Evolutionary conservation across 2,329 filamentous ascomycete genomes (phyloP).

Genomic region (Alternaria hordeiaustralica): DNA sequence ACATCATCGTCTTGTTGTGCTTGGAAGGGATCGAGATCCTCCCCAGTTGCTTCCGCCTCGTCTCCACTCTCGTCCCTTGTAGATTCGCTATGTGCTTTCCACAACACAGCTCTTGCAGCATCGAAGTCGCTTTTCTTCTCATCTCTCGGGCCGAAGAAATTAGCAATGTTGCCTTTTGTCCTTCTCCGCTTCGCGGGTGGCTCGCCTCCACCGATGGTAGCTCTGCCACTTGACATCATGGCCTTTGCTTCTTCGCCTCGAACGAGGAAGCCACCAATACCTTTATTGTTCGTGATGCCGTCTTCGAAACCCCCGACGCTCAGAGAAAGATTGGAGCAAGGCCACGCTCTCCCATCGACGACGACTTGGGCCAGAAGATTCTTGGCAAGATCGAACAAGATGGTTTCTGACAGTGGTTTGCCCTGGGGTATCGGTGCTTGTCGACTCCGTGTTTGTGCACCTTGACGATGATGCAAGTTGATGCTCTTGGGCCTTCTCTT

Average conservation of each 20-base stretch:
- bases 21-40: slow-evolving; percentile 22
- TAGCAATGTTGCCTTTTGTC: slow-evolving; percentile 46
- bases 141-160: slow-evolving; percentile 44
- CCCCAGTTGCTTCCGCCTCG: slow-evolving; percentile 12
- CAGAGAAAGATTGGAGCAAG: slow-evolving; percentile 87
- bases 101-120: slow-evolving; percentile 37
- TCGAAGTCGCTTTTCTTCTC: slow-evolving; percentile 44
- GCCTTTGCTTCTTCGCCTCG: slow-evolving; percentile 65
- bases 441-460: slow-evolving; percentile 74
- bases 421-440: slow-evolving; percentile 79
- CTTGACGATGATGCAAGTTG: slow-evolving; percentile 81
- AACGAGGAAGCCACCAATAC: slow-evolving; percentile 85
- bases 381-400: slow-evolving; percentile 77
- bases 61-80: slow-evolving; percentile 34
- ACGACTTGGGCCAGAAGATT: slow-evolving; percentile 78
- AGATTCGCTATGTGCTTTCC: slow-evolving; percentile 36
- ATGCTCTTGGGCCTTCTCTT: slow-evolving; percentile 85
- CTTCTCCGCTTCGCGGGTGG: slow-evolving; percentile 40
- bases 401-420: slow-evolving; percentile 72
- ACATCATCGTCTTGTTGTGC: slow-evolving; percentile 18
- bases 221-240: slow-evolving; percentile 38
- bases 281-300: slow-evolving; percentile 80
- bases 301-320: slow-evolving; percentile 94
- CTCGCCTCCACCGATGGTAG: slow-evolving; percentile 14
- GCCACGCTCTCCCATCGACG: slow-evolving; percentile 81